phyloP scores from a whole-genome alignment of 495 filamentous ascomycete species.

The Xylaria venustula region DNA sequence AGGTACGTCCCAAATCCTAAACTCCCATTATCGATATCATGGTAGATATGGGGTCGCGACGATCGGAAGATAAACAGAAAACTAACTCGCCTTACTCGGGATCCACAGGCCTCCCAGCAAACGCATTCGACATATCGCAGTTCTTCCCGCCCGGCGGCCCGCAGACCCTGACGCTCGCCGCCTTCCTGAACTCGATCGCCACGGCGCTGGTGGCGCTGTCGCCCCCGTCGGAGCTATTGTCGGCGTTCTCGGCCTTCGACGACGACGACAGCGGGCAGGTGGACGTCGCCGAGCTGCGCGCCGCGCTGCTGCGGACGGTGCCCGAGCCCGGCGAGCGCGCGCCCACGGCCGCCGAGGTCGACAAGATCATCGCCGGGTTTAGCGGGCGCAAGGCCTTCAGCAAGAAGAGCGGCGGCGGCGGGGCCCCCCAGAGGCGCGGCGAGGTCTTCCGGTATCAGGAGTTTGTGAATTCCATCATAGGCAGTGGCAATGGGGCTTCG shows the following conservation, averaged over 20 bases:
- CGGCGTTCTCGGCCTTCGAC: conserved; percentile 92
- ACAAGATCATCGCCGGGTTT: conserved; percentile 81
- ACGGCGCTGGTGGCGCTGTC: conserved; percentile 69
- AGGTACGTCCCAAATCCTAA: conserved; percentile 42
- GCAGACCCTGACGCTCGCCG: conserved; percentile 74
- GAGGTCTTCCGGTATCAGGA: conserved; percentile 80
- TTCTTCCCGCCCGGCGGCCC: conserved; percentile 73
- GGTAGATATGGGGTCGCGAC: not conserved
- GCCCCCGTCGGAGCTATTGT: conserved; percentile 70
- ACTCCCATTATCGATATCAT: no score
- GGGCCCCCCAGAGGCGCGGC: conserved; percentile 49
- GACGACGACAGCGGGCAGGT: conserved; percentile 93
- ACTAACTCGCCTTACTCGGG: not conserved
- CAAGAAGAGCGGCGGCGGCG: conserved; percentile 42
- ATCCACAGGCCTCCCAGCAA: not conserved
- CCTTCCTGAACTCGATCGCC: conserved; percentile 78
- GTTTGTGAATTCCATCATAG: conserved; percentile 63
- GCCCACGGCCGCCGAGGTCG: conserved; percentile 74
- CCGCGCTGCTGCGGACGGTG: conserved; percentile 77
- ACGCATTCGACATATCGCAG: conserved; percentile 56
- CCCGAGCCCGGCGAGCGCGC: conserved; percentile 68
- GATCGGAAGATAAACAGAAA: not conserved
- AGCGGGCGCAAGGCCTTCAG: conserved; percentile 75
- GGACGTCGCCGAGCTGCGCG: conserved; percentile 75
- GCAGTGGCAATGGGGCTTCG: conserved; percentile 27